These are phyloP conservation scores for Lotmaria passim DNA, from an alignment of 208 protist genomes.

Conservation along the genomic window DNA sequence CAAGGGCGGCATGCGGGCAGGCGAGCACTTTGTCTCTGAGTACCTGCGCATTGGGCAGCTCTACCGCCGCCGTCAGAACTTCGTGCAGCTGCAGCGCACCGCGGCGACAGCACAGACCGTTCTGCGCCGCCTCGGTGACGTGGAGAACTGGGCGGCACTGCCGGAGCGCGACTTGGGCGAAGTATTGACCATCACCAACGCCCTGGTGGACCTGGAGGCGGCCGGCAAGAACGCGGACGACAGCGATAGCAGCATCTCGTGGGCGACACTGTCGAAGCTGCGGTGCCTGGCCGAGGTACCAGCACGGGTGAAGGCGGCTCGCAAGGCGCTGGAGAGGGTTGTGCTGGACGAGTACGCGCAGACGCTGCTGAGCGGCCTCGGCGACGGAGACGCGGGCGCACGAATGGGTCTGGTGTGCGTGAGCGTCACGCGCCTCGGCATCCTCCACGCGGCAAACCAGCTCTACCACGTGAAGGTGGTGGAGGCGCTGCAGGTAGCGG, in stretches of 20 bases:
- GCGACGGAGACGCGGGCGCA: slow-evolving; percentile 18
- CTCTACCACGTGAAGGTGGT: slow-evolving; percentile 32
- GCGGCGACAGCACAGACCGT: slow-evolving; percentile 38
- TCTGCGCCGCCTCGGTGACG: slow-evolving; percentile 41
- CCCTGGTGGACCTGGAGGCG: slow-evolving; percentile 47
- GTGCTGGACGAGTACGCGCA: slow-evolving; percentile 32
- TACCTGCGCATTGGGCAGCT: slow-evolving; percentile 70
- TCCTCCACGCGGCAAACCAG: slow-evolving; percentile 40
- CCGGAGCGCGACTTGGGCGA: slow-evolving; percentile 85
- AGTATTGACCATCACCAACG: slow-evolving; percentile 50
- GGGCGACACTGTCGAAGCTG: slow-evolving; percentile 28
- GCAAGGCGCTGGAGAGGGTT: slow-evolving; percentile 36
- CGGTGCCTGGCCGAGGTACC: slow-evolving; percentile 35
- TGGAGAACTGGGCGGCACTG: slow-evolving; percentile 86
- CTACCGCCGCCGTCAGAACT: slow-evolving; percentile 71
- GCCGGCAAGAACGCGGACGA: slow-evolving; percentile 20
- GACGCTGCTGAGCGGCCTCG: slow-evolving; percentile 19
- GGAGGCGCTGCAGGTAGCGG: slow-evolving; percentile 41
- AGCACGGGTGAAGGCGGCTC: slow-evolving; percentile 21
- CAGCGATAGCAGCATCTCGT: slow-evolving; percentile 20
- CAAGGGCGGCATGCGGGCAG: slow-evolving; percentile 42
- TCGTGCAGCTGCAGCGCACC: slow-evolving; percentile 42
- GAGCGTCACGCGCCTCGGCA: slow-evolving; percentile 41
- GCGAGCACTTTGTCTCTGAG: slow-evolving; percentile 53
- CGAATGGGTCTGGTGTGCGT: slow-evolving; percentile 12